Evolutionary conservation across 805 yeast species (phyloP).

Genomic region (Kurtzmaniella fragi): DNA sequence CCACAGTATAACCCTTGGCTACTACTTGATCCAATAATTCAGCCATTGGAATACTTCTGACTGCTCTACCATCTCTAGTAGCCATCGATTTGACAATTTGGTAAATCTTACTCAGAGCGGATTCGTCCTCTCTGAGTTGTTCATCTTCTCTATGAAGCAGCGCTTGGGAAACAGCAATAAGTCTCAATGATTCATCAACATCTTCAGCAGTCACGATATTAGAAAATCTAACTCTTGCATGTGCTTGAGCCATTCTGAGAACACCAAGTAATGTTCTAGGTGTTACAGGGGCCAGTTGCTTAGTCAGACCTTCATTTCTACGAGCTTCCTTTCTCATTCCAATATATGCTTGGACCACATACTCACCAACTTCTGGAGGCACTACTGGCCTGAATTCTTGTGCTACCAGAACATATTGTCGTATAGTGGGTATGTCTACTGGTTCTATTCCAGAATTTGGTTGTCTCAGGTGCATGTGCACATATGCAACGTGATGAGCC

Average conservation of each 20-base stretch:
- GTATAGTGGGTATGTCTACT: constrained; percentile 68
- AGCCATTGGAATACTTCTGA: constrained; percentile 35
- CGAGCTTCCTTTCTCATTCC: constrained; percentile 91
- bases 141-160: constrained; percentile 59
- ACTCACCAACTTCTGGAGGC: constrained; percentile 77
- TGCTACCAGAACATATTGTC: constrained; percentile 86
- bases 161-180: constrained; percentile 80
- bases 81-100: constrained; percentile 63
- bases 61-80: constrained; percentile 21
- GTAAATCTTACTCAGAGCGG: constrained; percentile 64
- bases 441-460: constrained; percentile 77
- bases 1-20: constrained; percentile 79
- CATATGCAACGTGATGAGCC: constrained; percentile 92
- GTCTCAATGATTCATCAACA: constrained; percentile 92
- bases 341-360: constrained; percentile 80
- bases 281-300: constrained; percentile 86
- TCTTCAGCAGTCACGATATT: constrained; percentile 67
- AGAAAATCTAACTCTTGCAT: constrained; percentile 83
- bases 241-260: constrained; percentile 88
- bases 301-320: constrained; percentile 65
- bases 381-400: constrained; percentile 81
- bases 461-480: constrained; percentile 87
- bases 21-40: constrained; percentile 59
- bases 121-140: constrained; percentile 53
- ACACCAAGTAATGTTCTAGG: constrained; percentile 93